Conservation (phyloP, 1,284 basidiomycete genomes). For the Chalciporus sp. region DNA sequence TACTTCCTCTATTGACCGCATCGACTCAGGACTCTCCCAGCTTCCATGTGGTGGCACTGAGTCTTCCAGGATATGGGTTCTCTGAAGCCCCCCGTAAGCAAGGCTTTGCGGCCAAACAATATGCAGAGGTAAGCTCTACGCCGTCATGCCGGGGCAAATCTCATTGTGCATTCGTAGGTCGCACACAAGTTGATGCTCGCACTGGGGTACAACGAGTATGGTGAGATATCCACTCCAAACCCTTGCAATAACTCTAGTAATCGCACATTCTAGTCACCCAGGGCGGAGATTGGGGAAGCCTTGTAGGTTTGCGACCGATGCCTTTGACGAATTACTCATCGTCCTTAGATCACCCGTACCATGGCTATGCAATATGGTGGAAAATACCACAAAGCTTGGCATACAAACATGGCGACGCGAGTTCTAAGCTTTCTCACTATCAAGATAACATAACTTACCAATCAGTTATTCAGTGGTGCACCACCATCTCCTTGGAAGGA, state of each 20-base stretch:
- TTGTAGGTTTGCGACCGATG: slow-evolving; percentile 30
- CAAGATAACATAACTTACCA: neutral
- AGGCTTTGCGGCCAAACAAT: slow-evolving; percentile 40
- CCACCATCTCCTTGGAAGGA: slow-evolving; percentile 28
- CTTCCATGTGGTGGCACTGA: slow-evolving; percentile 59
- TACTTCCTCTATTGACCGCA: slow-evolving; percentile 50
- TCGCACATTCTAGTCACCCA: slow-evolving; percentile 43
- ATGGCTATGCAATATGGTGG: slow-evolving; percentile 45
- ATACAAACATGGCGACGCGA: slow-evolving; percentile 45
- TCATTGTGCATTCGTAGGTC: slow-evolving; percentile 9
- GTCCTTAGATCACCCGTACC: slow-evolving; percentile 40
- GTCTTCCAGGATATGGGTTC: slow-evolving; percentile 59
- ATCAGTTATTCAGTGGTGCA: slow-evolving; percentile 17
- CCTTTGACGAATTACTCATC: neutral
- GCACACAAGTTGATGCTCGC: slow-evolving; percentile 55
- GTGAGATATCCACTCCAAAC: slow-evolving; percentile 28
- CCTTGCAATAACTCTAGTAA: neutral
- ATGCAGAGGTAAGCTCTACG: slow-evolving; percentile 40
- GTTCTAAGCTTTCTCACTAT: slow-evolving; percentile 4
- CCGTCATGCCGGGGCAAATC: neutral
- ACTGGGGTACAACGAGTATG: slow-evolving; percentile 56
- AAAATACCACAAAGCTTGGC: slow-evolving; percentile 47
- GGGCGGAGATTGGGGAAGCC: slow-evolving; percentile 55
- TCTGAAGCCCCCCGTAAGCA: slow-evolving; percentile 46
- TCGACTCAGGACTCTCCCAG: slow-evolving; percentile 47